Evolutionary conservation across 2,329 filamentous ascomycete genomes (phyloP), one percentile per base, ranked within the genome.

Genomic region (Cladosporium sp.): DNA sequence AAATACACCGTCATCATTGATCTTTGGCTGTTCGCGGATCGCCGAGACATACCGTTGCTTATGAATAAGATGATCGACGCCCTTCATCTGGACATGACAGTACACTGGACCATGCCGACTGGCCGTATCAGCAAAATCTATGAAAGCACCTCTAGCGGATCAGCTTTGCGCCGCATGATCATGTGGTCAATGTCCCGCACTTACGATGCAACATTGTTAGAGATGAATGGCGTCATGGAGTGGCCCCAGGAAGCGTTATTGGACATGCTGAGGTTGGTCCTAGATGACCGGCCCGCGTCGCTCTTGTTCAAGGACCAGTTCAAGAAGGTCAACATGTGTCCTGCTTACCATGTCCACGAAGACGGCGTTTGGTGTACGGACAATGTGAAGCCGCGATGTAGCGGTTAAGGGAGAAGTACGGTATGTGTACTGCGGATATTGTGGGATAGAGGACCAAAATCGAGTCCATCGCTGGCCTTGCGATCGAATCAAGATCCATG

Each of bases 21-120:
- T 18, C 36, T 67, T 2, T 69, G 66, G 64, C 25, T 63, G 0
- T 59, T 69, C 8, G 67, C 54, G 0, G 66, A 69, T n/a, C 39
- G 61, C 3, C 64, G 66, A 11, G 21, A 66, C 7, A 59, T 69
- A 14, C 67, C 66, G 3, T 21, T 67, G 10, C 56, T 68, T 30
- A 64, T 67, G 64, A 66, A 67, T 14, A 39, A 58, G 14, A 58
- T 58, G 56, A 28, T 54, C 51, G 18, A 54, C 7, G 51, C 18
- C 2, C 16, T 54, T 1, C 51, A 54, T 7, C 3, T 5, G 3
- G 2, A 13, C 2, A 32, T 54, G 26, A 28, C 16, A 10, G 7
- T 32, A 2, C 3, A 1, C 6, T 54, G 26, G 26, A n/a, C 11
- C 7, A 11, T 54, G 28, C 51, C 51, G 10, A 32, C 8, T 2